Evolutionary conservation across 768 basidiomycete species (phyloP).

Genomic region (Mrakia hoshinonis): DNA sequence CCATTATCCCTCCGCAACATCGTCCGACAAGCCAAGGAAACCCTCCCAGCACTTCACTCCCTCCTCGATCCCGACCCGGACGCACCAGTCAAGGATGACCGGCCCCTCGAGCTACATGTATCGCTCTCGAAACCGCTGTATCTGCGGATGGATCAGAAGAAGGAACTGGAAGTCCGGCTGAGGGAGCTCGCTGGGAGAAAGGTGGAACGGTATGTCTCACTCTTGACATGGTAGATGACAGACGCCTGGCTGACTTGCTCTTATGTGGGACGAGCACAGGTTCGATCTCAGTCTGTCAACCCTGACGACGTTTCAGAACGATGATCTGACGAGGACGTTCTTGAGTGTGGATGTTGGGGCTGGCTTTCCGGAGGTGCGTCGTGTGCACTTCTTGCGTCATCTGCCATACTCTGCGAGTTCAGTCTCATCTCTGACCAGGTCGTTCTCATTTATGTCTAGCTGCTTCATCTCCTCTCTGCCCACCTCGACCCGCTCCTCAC

Average conservation of each 20-base stretch:
- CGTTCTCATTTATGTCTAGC: background rate
- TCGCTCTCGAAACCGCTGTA: constrained; percentile 18
- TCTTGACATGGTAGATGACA: too few species aligned
- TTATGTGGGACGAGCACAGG: background rate
- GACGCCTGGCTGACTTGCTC: background rate
- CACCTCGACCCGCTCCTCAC: constrained; percentile 12
- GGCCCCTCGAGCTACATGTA: constrained; percentile 16
- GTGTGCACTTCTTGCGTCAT: background rate
- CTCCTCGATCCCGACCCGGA: constrained; percentile 1
- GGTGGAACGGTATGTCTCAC: too few species aligned
- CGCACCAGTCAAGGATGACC: background rate
- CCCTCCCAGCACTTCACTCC: constrained; percentile 11
- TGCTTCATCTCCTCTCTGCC: background rate
- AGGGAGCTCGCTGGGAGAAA: background rate
- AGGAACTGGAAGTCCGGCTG: background rate
- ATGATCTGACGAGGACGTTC: constrained; percentile 26
- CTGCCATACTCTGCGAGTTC: background rate
- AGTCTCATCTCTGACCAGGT: background rate
- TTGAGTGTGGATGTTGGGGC: constrained; percentile 21
- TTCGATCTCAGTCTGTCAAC: constrained; percentile 8
- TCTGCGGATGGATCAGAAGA: constrained; percentile 13
- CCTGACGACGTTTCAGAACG: constrained; percentile 12
- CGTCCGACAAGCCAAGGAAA: background rate
- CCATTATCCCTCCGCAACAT: background rate
- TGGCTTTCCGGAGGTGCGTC: constrained; percentile 16